A percentile compares a stretch with the other conserved stretches of the same genome.
Conservation (phyloP, 1,139 yeast genomes). For the Candida tetrigidarum region DNA sequence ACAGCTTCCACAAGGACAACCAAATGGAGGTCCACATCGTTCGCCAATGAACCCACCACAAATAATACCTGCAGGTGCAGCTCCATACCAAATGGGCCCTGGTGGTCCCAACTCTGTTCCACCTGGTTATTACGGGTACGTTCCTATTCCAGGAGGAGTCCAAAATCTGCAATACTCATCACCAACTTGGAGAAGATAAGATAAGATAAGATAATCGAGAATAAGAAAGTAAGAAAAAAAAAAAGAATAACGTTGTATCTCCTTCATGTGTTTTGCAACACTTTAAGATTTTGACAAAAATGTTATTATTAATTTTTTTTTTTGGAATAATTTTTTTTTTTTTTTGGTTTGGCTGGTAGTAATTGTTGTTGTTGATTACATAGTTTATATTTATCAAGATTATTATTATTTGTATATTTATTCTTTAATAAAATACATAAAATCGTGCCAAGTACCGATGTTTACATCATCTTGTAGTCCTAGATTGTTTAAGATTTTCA, state of each 20-base stretch:
- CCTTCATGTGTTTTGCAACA: too few species aligned
- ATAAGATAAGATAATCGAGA: too few species aligned
- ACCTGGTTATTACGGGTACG: conserved; percentile 40
- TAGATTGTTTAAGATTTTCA: conserved; percentile 5
- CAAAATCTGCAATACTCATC: conserved; percentile 27
- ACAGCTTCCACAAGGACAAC: conserved; percentile 21
- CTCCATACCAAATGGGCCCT: conserved; percentile 22
- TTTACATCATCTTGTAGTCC: conserved; percentile 6
- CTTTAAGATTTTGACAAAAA: too few species aligned
- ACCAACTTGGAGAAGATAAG: conserved; percentile 38
- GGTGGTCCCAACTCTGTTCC: conserved; percentile 27
- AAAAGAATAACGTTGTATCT: too few species aligned
- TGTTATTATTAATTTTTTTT: too few species aligned
- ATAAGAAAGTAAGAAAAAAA: too few species aligned
- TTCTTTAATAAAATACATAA: conserved; percentile 12
- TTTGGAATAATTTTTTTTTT: not conserved
- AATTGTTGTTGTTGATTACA: not conserved
- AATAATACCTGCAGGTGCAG: conserved; percentile 23
- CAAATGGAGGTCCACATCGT: conserved; percentile 21
- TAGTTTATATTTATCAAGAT: not conserved
- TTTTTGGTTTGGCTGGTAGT: not conserved
- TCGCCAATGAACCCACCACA: conserved; percentile 19
- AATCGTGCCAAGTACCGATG: conserved; percentile 17
- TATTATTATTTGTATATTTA: not conserved
- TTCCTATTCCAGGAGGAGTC: conserved; percentile 39